A percentile compares a stretch with the other conserved stretches of the same genome.
Evolutionary conservation across 2,329 filamentous ascomycete species (phyloP).

Genomic region (Aureobasidium sp.): DNA sequence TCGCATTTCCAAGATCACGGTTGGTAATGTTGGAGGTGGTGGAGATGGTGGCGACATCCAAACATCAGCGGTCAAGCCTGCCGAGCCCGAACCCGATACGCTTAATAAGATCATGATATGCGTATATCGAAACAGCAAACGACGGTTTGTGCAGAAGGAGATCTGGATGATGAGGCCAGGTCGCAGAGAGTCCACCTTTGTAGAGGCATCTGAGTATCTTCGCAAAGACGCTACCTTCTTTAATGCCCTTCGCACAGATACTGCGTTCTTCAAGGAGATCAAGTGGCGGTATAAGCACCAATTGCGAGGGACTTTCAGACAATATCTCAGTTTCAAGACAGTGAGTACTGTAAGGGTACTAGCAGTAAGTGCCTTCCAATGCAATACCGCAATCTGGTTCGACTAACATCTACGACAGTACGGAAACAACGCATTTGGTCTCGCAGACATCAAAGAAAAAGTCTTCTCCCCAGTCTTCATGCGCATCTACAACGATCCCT

Average conservation of each 20-base stretch:
- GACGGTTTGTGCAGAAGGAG: not conserved
- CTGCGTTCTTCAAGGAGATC: not conserved
- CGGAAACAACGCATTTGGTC: not conserved
- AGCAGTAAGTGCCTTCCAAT: not conserved
- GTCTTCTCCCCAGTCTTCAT: conserved; percentile 3
- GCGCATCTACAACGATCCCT: not conserved
- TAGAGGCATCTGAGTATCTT: not conserved
- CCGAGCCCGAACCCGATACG: not conserved
- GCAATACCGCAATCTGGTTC: accelerated
- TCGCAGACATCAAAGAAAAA: not conserved
- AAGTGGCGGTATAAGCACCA: not conserved
- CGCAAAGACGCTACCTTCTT: not conserved
- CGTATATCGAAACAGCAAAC: not conserved
- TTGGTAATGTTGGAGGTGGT: not conserved
- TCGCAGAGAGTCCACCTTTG: not conserved
- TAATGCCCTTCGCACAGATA: not conserved
- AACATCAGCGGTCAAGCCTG: not conserved
- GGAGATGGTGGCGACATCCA: not conserved
- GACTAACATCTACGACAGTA: not conserved
- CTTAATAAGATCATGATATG: not conserved
- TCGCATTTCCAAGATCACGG: not conserved
- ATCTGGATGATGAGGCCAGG: not conserved
- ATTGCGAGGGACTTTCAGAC: not conserved
- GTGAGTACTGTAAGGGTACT: conserved; percentile 1
- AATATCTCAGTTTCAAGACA: not conserved